phyloP scores from a whole-genome alignment of 2,329 filamentous ascomycete genomes.

The Grosmannia serpens region DNA sequence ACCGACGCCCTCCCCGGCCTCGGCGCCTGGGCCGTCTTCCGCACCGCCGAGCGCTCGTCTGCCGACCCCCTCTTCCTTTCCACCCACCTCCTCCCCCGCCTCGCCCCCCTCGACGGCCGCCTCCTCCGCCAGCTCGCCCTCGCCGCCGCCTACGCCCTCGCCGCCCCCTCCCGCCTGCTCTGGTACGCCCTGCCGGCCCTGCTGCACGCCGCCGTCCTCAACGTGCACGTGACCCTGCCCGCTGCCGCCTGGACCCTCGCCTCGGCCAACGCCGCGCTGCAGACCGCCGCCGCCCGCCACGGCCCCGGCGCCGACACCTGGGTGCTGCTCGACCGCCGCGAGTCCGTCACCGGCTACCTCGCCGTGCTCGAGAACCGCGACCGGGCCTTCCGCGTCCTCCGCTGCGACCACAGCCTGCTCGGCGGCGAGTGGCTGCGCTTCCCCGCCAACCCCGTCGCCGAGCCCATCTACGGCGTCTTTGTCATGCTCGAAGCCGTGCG shows the following conservation, averaged over 20 bases:
- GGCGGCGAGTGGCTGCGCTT: conserved; percentile 76
- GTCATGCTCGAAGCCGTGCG: conserved; percentile 88
- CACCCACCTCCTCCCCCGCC: conserved; percentile 39
- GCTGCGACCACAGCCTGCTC: conserved; percentile 88
- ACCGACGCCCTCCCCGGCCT: conserved; percentile 55
- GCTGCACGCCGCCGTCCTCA: conserved; percentile 57
- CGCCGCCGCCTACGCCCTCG: conserved; percentile 49
- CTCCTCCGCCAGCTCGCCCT: conserved; percentile 61
- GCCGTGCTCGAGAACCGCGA: conserved; percentile 72
- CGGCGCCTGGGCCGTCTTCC: conserved; percentile 55
- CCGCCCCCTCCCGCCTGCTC: conserved; percentile 59
- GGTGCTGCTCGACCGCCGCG: conserved; percentile 66
- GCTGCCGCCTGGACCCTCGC: conserved; percentile 41
- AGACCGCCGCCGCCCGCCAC: too few relatives aligned
- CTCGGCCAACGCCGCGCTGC: conserved; percentile 54
- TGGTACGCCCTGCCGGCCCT: conserved; percentile 60
- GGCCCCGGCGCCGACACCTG: conserved; percentile 42
- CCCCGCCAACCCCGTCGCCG: conserved; percentile 46
- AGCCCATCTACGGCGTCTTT: conserved; percentile 95
- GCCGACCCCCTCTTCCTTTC: conserved; percentile 39
- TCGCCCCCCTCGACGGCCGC: conserved; percentile 35
- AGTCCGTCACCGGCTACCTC: conserved; percentile 85
- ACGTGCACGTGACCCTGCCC: conserved; percentile 56
- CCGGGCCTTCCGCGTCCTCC: conserved; percentile 65
- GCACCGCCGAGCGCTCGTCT: conserved; percentile 28